Evolutionary conservation across 2,329 filamentous ascomycete genomes (phyloP).

Genomic region (Xylogone sp.): DNA sequence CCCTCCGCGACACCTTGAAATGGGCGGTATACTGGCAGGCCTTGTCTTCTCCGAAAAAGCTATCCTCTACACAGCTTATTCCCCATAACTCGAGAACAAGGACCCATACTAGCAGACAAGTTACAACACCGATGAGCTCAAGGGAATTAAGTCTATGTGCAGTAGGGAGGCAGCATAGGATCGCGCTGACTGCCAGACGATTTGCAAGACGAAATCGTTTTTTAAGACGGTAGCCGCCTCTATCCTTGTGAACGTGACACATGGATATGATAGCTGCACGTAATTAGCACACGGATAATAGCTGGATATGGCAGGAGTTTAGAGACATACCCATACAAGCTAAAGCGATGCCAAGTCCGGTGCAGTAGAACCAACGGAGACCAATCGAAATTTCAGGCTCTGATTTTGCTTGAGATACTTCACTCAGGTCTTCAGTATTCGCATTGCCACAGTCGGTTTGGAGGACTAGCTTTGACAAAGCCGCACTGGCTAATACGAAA

Average conservation of each 20-base stretch:
- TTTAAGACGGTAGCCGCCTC: slow-evolving; percentile 42
- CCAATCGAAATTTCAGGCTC: slow-evolving; percentile 47
- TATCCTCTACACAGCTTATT: slow-evolving; percentile 40
- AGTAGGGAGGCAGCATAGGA: slow-evolving; percentile 53
- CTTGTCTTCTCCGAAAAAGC: slow-evolving; percentile 37
- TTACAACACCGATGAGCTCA: slow-evolving; percentile 41
- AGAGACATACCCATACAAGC: slow-evolving; percentile 40
- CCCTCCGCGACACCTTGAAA: slow-evolving; percentile 32
- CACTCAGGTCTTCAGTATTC: slow-evolving; percentile 44
- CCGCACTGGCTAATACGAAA: slow-evolving; percentile 56
- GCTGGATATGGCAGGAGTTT: not conserved
- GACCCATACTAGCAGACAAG: slow-evolving; percentile 41
- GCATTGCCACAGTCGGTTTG: slow-evolving; percentile 49
- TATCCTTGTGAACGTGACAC: slow-evolving; percentile 52
- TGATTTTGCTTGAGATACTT: slow-evolving; percentile 45
- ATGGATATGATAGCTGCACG: slow-evolving; percentile 43
- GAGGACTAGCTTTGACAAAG: slow-evolving; percentile 55
- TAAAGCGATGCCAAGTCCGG: slow-evolving; percentile 53
- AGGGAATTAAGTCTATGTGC: slow-evolving; percentile 42
- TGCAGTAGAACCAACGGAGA: slow-evolving; percentile 61
- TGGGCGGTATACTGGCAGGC: slow-evolving; percentile 38
- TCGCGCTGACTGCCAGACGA: slow-evolving; percentile 43
- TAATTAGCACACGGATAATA: not conserved
- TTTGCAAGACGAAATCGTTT: slow-evolving; percentile 49
- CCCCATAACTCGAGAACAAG: slow-evolving; percentile 47